Evolutionary conservation across 1,284 basidiomycete species (phyloP), one percentile per base, ranked within the genome.

Genomic region (Moesziomyces globuligerus): DNA sequence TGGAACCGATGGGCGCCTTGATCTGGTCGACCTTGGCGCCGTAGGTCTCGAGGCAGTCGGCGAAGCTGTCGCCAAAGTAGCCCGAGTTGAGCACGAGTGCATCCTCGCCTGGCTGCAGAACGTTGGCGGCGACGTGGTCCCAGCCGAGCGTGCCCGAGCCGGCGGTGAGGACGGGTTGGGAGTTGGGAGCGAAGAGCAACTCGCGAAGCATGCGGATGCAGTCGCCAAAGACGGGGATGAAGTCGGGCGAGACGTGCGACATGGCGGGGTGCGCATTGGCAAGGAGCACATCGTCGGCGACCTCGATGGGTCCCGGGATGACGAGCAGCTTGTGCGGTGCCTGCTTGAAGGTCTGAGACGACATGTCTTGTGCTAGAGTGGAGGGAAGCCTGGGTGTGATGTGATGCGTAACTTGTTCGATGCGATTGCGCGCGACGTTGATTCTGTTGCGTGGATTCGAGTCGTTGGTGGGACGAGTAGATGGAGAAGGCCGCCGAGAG

Each of bases 81-180:
- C 74, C 78, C 32, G 78, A 81, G 84, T 92, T 88, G 65, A 93
- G 85, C 2, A 93, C 89, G 43, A 96, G 88, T 11, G 87, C 91
- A 55, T 90, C 87, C 75, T 96, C 92, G 47, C 89, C 91, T 1
- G 88, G 86, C 83, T 88, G 86, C 23, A 95, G 85, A 42, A 96
- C 86, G 83, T 97, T 96, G 25, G 91, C 52, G 21, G 76, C 75
- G 43, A 77, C 74, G 66, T 79, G 73, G 55, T 85, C 86, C 93
- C 94, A 96, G 29, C 94, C 94, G 36, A 98, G 85, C 3, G 94
- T 98, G n/a, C 94, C 94, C 47, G 90, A 91, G 2, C 95, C 95
- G 26, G 93, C 89, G 52, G 96, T 90, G 74, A 97, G 85, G 85
- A 98, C 91, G 29, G 79, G 76, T 75, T 81, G 79, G 26, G 73